Evolutionary conservation across 768 basidiomycete species (phyloP).

Genomic region (Boletus rubroflammeus): DNA sequence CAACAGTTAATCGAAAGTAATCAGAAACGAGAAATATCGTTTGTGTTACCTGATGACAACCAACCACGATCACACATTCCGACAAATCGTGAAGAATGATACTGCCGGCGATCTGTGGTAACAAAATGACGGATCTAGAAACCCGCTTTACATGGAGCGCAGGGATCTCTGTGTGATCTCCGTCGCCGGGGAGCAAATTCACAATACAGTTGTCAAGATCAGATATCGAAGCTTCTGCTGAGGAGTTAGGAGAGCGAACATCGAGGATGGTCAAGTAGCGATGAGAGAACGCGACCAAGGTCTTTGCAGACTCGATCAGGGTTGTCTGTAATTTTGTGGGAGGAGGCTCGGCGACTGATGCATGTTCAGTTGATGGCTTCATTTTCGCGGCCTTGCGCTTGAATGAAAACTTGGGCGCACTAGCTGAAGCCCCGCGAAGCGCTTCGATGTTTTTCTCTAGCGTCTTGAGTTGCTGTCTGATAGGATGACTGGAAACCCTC

Average conservation of each 20-base stretch:
- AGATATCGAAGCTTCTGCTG: constrained; percentile 56
- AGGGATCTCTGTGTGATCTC: constrained; percentile 9
- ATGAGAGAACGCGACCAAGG: constrained; percentile 43
- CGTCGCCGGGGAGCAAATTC: constrained; percentile 46
- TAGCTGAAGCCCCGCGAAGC: constrained; percentile 41
- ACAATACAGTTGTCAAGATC: constrained; percentile 68
- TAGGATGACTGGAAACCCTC: constrained; percentile 9
- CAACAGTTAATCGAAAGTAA: background rate
- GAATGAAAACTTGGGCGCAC: constrained; percentile 67
- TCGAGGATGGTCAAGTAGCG: constrained; percentile 41
- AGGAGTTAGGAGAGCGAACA: constrained; percentile 35
- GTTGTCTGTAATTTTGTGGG: background rate
- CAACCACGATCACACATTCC: constrained; percentile 62
- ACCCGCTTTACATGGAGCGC: constrained; percentile 47
- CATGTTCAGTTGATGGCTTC: constrained; percentile 6
- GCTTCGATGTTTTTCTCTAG: constrained; percentile 56
- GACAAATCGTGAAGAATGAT: constrained; percentile 64
- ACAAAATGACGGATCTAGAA: constrained; percentile 56
- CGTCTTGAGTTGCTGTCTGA: constrained; percentile 57
- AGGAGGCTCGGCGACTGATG: background rate
- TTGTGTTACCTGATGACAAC: constrained; percentile 71
- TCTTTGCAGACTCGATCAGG: constrained; percentile 30
- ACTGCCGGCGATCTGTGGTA: constrained; percentile 67
- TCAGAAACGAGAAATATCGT: background rate
- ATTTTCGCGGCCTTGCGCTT: constrained; percentile 44